A percentile compares a stretch with the other conserved stretches of the same genome.
Conservation (phyloP, 371 early-diverging fungal species). For the Choanephora cucurbitarum region DNA sequence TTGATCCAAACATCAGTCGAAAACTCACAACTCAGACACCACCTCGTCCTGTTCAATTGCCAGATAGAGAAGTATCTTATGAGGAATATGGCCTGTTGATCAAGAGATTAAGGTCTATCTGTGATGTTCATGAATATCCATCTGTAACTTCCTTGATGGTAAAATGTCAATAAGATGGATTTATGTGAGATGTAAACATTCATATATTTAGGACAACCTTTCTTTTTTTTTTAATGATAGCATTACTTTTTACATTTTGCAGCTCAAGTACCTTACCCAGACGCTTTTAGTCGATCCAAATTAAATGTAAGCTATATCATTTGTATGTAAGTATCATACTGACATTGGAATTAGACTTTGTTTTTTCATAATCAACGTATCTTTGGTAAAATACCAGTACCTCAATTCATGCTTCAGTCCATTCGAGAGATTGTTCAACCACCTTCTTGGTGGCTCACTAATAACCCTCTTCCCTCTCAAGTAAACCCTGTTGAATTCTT, state of each 20-base stretch:
- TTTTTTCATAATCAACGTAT: slow-evolving; percentile 37
- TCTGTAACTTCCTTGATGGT: slow-evolving; percentile 46
- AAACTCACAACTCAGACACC: slow-evolving; percentile 72
- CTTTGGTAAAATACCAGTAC: slow-evolving; percentile 31
- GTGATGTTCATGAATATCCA: slow-evolving; percentile 33
- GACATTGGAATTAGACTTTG: slow-evolving; percentile 17
- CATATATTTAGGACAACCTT: neutral
- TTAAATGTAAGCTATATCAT: slow-evolving; percentile 36
- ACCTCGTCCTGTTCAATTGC: slow-evolving; percentile 65
- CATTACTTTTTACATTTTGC: slow-evolving; percentile 40
- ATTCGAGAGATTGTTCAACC: slow-evolving; percentile 36
- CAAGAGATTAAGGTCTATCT: slow-evolving; percentile 31
- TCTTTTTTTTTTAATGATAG: neutral
- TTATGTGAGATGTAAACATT: too few relatives aligned
- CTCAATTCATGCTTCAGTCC: slow-evolving; percentile 24
- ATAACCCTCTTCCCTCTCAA: slow-evolving; percentile 5
- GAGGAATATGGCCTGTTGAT: slow-evolving; percentile 22
- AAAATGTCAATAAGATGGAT: neutral
- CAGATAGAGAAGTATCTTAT: slow-evolving; percentile 41
- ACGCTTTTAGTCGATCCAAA: slow-evolving; percentile 59
- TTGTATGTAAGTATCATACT: neutral
- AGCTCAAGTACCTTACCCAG: slow-evolving; percentile 47
- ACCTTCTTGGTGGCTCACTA: slow-evolving; percentile 33
- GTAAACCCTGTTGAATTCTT: slow-evolving; percentile 17
- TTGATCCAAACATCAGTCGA: slow-evolving; percentile 70